These are phyloP conservation scores for Neodidymelliopsis sp. DNA, from an alignment of 2,329 filamentous ascomycete genomes.

Conservation along the genomic window DNA sequence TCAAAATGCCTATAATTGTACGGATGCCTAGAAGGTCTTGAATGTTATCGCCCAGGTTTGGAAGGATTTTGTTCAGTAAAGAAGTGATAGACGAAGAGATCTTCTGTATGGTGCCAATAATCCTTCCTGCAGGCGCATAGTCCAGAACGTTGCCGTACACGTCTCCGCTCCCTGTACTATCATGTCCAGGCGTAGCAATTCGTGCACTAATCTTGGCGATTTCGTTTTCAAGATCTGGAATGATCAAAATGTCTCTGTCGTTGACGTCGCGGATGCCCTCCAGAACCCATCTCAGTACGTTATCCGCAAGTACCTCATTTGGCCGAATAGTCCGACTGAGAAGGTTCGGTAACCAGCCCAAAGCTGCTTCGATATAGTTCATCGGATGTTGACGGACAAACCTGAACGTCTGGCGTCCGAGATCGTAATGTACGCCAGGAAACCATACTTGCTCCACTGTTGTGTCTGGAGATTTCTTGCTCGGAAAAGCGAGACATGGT, in stretches of 20 bases:
- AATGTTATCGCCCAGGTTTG: slow-evolving; percentile 39
- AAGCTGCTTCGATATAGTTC: slow-evolving; percentile 36
- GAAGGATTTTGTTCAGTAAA: slow-evolving; percentile 30
- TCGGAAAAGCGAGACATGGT: slow-evolving; percentile 38
- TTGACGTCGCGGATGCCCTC: slow-evolving; percentile 32
- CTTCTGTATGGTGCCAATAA: slow-evolving; percentile 27
- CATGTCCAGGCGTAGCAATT: slow-evolving; percentile 19
- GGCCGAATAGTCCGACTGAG: slow-evolving; percentile 41
- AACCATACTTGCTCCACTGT: slow-evolving; percentile 45
- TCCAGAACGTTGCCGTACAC: slow-evolving; percentile 40
- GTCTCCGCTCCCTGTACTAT: slow-evolving; percentile 41
- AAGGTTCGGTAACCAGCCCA: slow-evolving; percentile 38
- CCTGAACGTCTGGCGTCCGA: slow-evolving; percentile 46
- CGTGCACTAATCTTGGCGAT: slow-evolving; percentile 24
- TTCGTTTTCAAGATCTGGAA: slow-evolving; percentile 24
- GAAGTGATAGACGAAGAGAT: slow-evolving; percentile 18
- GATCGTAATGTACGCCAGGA: slow-evolving; percentile 48
- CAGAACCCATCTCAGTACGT: slow-evolving; percentile 42
- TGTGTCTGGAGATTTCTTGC: slow-evolving; percentile 10
- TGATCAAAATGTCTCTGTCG: slow-evolving; percentile 18
- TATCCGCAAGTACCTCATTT: slow-evolving; percentile 43
- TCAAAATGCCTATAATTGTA: slow-evolving; percentile 37
- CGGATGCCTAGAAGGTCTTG: slow-evolving; percentile 38
- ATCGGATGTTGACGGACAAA: slow-evolving; percentile 41
- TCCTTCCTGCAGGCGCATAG: slow-evolving; percentile 39